These are phyloP conservation scores for Geoglossum glabrum DNA, from an alignment of 495 filamentous ascomycete species.

Conservation along the genomic window DNA sequence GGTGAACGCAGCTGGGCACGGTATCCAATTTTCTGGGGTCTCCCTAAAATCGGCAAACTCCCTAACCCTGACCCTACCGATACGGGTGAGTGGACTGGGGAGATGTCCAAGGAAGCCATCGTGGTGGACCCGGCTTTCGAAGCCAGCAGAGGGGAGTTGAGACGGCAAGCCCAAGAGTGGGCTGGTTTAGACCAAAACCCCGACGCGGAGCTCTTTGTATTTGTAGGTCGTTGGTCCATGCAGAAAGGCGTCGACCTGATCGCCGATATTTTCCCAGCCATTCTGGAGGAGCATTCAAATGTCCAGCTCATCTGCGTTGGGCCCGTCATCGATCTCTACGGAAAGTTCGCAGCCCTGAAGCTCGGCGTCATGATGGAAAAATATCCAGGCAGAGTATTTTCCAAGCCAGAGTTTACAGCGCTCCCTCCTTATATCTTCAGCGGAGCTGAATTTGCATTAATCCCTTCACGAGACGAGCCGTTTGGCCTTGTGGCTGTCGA, in stretches of 20 bases:
- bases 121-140: constrained; percentile 38
- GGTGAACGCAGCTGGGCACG: constrained; percentile 54
- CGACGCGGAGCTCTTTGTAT: constrained; percentile 53
- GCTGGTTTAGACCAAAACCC: constrained; percentile 45
- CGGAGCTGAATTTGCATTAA: constrained; percentile 60
- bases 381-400: constrained; percentile 59
- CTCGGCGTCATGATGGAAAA: constrained; percentile 49
- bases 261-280: constrained; percentile 51
- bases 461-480: constrained; percentile 61
- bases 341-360: constrained; percentile 58
- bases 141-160: constrained; percentile 31
- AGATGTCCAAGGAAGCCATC: constrained; percentile 16
- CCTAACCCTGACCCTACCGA: constrained; percentile 63
- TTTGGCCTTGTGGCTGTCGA: constrained; percentile 70
- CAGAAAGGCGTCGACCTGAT: constrained; percentile 66
- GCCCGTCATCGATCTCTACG: constrained; percentile 60
- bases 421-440: constrained; percentile 59
- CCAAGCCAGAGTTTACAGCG: constrained; percentile 56
- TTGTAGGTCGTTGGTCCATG: constrained; percentile 62
- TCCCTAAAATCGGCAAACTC: constrained; percentile 47
- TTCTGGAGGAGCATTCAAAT: constrained; percentile 45
- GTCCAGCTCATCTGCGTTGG: constrained; percentile 53
- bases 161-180: constrained; percentile 58
- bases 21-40: constrained; percentile 62
- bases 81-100: constrained; percentile 43